Percentiles rank a stretch among this genome's conserved stretches.
Evolutionary conservation across 306 rosid genomes (phyloP).

Genomic region (Alnus rubra): DNA sequence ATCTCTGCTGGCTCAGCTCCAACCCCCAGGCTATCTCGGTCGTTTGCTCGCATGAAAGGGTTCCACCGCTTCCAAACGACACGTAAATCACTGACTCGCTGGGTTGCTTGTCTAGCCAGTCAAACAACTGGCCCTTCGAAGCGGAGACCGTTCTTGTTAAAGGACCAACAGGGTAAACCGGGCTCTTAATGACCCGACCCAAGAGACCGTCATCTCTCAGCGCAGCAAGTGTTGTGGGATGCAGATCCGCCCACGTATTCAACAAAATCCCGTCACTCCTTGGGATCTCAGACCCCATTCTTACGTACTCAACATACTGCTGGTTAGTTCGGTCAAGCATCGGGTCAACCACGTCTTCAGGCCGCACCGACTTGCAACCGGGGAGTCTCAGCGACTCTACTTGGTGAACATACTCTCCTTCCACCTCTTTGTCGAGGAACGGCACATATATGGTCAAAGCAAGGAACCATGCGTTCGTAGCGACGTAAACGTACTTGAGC

Average conservation of each 20-base stretch:
- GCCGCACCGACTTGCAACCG: slow-evolving; percentile 37
- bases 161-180: slow-evolving; percentile 58
- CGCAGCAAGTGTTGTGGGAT: slow-evolving; percentile 20
- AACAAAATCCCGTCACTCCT: slow-evolving; percentile 50
- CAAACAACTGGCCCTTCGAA: background rate
- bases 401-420: slow-evolving; percentile 31
- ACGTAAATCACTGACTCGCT: slow-evolving; percentile 52
- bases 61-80: slow-evolving; percentile 72
- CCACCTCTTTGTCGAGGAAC: too few relatives aligned
- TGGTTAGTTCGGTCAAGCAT: slow-evolving; percentile 30
- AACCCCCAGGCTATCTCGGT: slow-evolving; percentile 62
- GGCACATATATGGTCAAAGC: too few relatives aligned
- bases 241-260: slow-evolving; percentile 62
- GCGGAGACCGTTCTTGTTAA: slow-evolving; percentile 27
- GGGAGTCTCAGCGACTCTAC: slow-evolving; percentile 37
- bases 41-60: slow-evolving; percentile 47
- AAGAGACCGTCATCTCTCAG: slow-evolving; percentile 21
- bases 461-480: too few relatives aligned
- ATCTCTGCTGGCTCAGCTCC: slow-evolving; percentile 57
- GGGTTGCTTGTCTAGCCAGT: slow-evolving; percentile 58
- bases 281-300: background rate
- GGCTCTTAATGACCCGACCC: slow-evolving; percentile 25
- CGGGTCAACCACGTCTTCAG: slow-evolving; percentile 41
- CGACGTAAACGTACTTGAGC: too few relatives aligned
- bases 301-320: slow-evolving; percentile 21